These are phyloP conservation scores for Trifolium pratense DNA, from an alignment of 306 rosid genomes.

Conservation along the genomic window DNA sequence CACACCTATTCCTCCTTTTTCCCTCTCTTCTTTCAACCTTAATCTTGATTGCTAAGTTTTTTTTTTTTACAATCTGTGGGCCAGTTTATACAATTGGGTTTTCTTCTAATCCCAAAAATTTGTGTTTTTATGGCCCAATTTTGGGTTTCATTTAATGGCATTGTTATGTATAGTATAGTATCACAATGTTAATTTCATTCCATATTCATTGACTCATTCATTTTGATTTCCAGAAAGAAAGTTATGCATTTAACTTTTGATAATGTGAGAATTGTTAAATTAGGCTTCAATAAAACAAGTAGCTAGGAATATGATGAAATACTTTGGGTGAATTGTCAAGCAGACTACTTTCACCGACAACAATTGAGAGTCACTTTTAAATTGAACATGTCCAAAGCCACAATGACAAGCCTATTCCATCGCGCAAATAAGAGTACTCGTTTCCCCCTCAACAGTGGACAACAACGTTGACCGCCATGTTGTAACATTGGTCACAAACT, in stretches of 20 bases:
- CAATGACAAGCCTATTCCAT: too few species aligned
- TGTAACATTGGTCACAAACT: too few species aligned
- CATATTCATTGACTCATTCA: background rate
- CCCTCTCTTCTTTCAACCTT: background rate
- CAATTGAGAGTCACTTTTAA: too few species aligned
- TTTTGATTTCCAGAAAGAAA: background rate
- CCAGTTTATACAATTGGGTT: constrained; percentile 26
- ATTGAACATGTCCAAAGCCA: too few species aligned
- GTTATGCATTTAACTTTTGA: background rate
- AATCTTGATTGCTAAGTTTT: constrained; percentile 7
- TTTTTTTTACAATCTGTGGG: background rate
- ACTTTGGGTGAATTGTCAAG: too few species aligned
- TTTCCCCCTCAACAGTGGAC: too few species aligned
- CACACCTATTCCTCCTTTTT: background rate
- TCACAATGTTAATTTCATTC: constrained; percentile 29
- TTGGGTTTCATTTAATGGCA: constrained; percentile 6
- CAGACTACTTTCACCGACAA: too few species aligned
- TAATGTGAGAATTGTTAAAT: background rate
- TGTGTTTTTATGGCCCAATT: constrained; percentile 30
- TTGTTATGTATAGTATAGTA: constrained; percentile 12
- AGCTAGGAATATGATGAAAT: background rate
- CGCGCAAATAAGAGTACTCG: too few species aligned
- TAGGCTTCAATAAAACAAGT: background rate
- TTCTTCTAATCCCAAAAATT: too few species aligned
- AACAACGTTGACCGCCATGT: too few species aligned